Evolutionary conservation across 208 protist species (phyloP).

Genomic region (Acanthamoeba lenticulata): DNA sequence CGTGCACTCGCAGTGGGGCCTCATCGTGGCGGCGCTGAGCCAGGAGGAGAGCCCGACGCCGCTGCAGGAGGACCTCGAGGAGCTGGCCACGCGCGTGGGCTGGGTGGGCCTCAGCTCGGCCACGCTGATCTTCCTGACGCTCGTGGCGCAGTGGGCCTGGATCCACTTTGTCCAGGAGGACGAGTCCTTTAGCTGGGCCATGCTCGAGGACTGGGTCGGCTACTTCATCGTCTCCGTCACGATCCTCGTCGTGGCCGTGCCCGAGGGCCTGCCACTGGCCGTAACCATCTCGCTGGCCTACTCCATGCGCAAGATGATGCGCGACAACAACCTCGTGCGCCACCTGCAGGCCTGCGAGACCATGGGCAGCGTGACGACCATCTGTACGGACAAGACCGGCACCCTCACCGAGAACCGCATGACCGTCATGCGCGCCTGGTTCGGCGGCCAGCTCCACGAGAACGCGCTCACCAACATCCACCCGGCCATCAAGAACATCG

Average conservation of each 20-base stretch:
- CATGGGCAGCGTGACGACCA: constrained; percentile 97
- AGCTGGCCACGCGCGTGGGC: background rate
- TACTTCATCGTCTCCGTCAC: background rate
- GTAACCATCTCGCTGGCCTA: constrained; percentile 97
- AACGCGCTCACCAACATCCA: background rate
- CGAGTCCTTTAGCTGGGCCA: background rate
- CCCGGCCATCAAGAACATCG: background rate
- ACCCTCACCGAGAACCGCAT: constrained; percentile 98
- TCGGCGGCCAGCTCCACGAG: background rate
- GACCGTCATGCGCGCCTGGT: constrained; percentile 90
- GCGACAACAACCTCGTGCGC: background rate
- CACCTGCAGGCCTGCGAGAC: constrained; percentile 75
- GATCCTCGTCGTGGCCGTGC: constrained; percentile 93
- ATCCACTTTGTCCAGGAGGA: background rate
- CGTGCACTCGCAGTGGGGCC: constrained; percentile 83
- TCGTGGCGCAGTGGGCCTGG: background rate
- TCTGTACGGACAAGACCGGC: constrained; percentile 99
- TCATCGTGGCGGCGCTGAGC: background rate
- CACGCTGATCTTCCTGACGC: background rate
- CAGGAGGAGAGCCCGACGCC: background rate
- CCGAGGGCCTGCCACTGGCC: constrained; percentile 88
- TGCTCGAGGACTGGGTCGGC: background rate
- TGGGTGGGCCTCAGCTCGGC: background rate
- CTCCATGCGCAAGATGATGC: constrained; percentile 97
- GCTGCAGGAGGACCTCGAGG: constrained; percentile 9